A percentile compares a stretch with the other conserved stretches of the same genome.
These are phyloP conservation scores for Mortierella antarctica DNA, from an alignment of 192 early-diverging fungal species.

Conservation along the genomic window DNA sequence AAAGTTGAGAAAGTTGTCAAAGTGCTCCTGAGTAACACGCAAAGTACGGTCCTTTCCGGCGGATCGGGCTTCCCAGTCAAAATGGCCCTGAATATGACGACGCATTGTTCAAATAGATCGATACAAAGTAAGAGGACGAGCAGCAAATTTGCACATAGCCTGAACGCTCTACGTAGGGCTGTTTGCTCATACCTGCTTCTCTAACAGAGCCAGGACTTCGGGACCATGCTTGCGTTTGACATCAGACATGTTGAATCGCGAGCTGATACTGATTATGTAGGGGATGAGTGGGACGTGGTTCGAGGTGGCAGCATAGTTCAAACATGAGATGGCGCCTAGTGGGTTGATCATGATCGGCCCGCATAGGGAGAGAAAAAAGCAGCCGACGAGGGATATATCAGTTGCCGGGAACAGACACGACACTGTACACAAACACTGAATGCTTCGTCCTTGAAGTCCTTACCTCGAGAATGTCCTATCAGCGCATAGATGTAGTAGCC, in stretches of 20 bases:
- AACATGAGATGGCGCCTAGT: slow-evolving; percentile 34
- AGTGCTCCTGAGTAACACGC: slow-evolving; percentile 34
- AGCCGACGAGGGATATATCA: neutral
- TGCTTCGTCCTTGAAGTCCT: neutral
- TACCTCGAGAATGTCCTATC: slow-evolving; percentile 58
- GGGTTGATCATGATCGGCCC: too few relatives aligned
- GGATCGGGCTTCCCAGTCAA: slow-evolving; percentile 47
- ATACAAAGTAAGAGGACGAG: neutral
- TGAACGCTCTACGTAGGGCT: too few relatives aligned
- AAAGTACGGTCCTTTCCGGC: slow-evolving; percentile 37
- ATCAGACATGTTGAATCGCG: slow-evolving; percentile 41
- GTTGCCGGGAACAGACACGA: too few relatives aligned
- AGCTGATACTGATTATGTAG: slow-evolving; percentile 38
- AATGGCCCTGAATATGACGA: slow-evolving; percentile 25
- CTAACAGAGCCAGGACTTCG: slow-evolving; percentile 31
- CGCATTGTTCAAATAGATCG: neutral
- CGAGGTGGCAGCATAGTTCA: slow-evolving; percentile 40
- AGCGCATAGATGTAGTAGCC: slow-evolving; percentile 50
- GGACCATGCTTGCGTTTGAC: slow-evolving; percentile 47
- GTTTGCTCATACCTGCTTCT: slow-evolving; percentile 21
- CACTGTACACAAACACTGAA: neutral
- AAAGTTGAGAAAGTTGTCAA: slow-evolving; percentile 48
- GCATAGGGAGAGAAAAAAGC: too few relatives aligned
- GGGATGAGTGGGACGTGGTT: slow-evolving; percentile 46
- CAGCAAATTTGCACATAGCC: neutral